Percentiles rank a stretch among this genome's conserved stretches.
Evolutionary conservation across 2,329 filamentous ascomycete species (phyloP).

Genomic region (Dactylella cylindrospora): DNA sequence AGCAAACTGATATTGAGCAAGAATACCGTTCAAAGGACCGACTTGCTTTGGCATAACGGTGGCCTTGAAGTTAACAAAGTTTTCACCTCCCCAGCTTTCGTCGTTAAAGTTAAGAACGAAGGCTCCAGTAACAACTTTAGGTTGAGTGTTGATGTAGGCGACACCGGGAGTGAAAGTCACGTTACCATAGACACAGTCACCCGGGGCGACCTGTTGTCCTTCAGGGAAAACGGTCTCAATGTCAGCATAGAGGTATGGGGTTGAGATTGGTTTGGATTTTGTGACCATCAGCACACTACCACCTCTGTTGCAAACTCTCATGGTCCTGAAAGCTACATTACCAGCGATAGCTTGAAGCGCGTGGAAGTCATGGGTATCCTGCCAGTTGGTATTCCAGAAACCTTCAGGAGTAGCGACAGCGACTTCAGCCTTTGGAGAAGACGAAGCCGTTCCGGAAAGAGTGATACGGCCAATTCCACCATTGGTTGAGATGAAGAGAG

Average conservation of each 20-base stretch:
- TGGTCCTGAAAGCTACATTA: slow-evolving; percentile 50
- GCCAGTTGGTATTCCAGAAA: slow-evolving; percentile 51
- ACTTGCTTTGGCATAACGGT: slow-evolving; percentile 51
- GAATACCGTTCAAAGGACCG: slow-evolving; percentile 51
- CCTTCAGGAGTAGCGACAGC: slow-evolving; percentile 52
- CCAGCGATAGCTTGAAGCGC: slow-evolving; percentile 44
- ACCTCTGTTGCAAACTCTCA: slow-evolving; percentile 53
- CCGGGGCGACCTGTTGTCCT: slow-evolving; percentile 49
- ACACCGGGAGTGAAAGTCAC: slow-evolving; percentile 50
- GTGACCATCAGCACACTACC: slow-evolving; percentile 53
- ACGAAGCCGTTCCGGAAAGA: slow-evolving; percentile 51
- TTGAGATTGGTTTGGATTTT: slow-evolving; percentile 50
- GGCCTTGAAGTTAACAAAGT: slow-evolving; percentile 51
- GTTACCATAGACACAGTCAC: slow-evolving; percentile 50
- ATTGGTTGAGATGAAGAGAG: slow-evolving; percentile 52
- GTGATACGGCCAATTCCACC: slow-evolving; percentile 51
- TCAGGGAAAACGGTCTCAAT: slow-evolving; percentile 40
- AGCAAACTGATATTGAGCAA: slow-evolving; percentile 51
- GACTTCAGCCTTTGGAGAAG: slow-evolving; percentile 51
- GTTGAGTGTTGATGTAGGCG: slow-evolving; percentile 27
- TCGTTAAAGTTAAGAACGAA: slow-evolving; percentile 56
- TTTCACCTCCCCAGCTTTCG: slow-evolving; percentile 53
- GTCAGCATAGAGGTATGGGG: slow-evolving; percentile 34
- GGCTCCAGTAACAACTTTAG: slow-evolving; percentile 48
- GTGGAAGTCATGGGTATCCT: slow-evolving; percentile 23